Evolutionary conservation across 805 yeast genomes (phyloP).

Genomic region (Teunomyces cretensis): DNA sequence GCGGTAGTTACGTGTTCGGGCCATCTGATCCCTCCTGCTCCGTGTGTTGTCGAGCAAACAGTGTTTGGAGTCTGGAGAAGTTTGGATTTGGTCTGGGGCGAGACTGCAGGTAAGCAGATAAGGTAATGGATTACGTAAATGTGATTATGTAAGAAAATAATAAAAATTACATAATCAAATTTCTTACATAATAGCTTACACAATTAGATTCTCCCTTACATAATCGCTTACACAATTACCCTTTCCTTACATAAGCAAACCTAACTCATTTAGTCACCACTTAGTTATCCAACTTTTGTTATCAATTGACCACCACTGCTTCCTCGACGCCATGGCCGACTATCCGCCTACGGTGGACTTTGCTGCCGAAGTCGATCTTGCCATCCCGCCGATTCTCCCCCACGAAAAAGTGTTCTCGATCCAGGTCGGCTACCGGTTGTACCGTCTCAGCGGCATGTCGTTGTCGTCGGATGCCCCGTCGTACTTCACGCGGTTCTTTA

Average conservation of each 20-base stretch:
- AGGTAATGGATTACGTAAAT: too few relatives aligned
- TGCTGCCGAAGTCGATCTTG: constrained; percentile 34
- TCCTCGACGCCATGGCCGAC: not conserved
- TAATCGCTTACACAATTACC: too few relatives aligned
- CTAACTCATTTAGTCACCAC: too few relatives aligned
- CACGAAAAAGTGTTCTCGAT: constrained; percentile 68
- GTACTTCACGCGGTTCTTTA: constrained; percentile 75
- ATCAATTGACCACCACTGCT: too few relatives aligned
- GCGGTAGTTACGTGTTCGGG: constrained; percentile 37
- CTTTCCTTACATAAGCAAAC: too few relatives aligned
- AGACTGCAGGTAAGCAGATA: not conserved
- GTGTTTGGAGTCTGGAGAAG: too few relatives aligned
- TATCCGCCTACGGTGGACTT: not conserved
- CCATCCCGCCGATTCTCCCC: constrained; percentile 57
- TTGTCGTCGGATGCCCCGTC: constrained; percentile 85
- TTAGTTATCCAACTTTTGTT: too few relatives aligned
- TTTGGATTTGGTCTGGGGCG: not conserved
- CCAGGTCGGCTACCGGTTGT: constrained; percentile 65
- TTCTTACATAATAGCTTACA: not conserved
- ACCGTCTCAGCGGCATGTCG: constrained; percentile 78
- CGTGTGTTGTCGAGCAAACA: too few relatives aligned
- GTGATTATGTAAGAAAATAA: too few relatives aligned
- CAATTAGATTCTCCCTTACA: too few relatives aligned
- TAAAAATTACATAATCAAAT: too few relatives aligned
- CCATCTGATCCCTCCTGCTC: constrained; percentile 20